phyloP scores from a whole-genome alignment of 78 protist genomes.

The Protostelium mycophagum region DNA sequence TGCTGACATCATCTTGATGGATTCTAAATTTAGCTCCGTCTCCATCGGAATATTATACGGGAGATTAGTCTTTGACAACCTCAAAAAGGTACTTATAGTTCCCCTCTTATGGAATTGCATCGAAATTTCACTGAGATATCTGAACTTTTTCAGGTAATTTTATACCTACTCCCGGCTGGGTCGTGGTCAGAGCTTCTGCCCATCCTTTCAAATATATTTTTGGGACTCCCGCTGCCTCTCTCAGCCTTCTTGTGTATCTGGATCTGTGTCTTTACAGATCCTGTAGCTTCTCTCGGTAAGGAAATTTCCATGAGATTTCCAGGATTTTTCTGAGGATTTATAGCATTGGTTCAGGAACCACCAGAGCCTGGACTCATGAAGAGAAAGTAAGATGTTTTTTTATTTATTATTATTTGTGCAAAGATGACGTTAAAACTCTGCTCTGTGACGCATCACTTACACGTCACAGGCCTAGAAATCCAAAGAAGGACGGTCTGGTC shows the following conservation, averaged over 20 bases:
- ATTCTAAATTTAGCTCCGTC: conserved; percentile 94
- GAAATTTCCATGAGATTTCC: conserved; percentile 49
- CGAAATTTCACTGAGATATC: not conserved
- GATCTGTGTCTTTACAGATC: conserved; percentile 84
- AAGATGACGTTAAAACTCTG: too few species aligned
- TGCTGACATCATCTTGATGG: conserved; percentile 86
- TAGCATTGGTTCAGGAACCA: conserved; percentile 24
- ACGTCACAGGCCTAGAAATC: conserved; percentile 28
- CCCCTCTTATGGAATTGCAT: too few species aligned
- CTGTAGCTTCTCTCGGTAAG: conserved; percentile 80
- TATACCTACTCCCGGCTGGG: conserved; percentile 47
- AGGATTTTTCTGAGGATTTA: not conserved
- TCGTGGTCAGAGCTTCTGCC: conserved; percentile 87
- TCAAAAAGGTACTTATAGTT: conserved; percentile 81
- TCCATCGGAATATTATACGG: conserved; percentile 84
- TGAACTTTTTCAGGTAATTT: conserved; percentile 24
- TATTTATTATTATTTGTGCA: too few species aligned
- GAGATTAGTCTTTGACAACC: conserved; percentile 30
- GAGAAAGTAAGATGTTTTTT: too few species aligned
- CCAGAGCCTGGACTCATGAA: conserved; percentile 21
- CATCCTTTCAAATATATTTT: conserved; percentile 62
- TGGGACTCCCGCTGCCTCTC: conserved; percentile 83
- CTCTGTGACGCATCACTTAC: too few species aligned
- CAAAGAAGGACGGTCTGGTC: conserved; percentile 15
- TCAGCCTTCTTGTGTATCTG: conserved; percentile 65